Base-by-base conservation (phyloP, 1,284 basidiomycete species). In the Rhodofomes roseus region DNA sequence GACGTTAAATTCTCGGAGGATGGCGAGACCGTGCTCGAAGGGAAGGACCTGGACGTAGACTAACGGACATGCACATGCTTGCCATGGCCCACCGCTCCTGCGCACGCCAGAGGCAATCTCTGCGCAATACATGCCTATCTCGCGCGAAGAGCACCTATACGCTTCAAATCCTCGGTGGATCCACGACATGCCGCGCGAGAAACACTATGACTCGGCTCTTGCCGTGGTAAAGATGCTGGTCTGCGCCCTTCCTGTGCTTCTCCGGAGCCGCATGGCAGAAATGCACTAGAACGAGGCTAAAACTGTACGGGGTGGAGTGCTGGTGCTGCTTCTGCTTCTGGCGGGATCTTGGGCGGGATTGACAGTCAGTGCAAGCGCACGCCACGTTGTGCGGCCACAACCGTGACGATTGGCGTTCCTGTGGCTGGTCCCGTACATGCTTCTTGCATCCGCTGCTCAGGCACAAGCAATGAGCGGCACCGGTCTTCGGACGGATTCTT, bases 1-100 rank as follows among this genome's bases (percentile, higher is more conserved):
- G 93, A 94, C 66, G 85, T 95, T 53, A 89, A 84, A 67, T 90
- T 96, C 63, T 90, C 91, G 2, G 82, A 85, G 56, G 86, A 90
- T 62, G 93, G 93, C 22, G 87, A 91, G 70, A 77, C 68, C 1
- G 79, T 95, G 1, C 63, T 90, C 37, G 85, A 92, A 64, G 90
- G 91, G n/a, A 70, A 76, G 59, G 83, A 85, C 64, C 61, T 81
- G 20, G 77, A 81, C 36, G 56, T 72, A 66, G 62, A 34, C 29
- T 55, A 50, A 41, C 23, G 20, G 16, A 23, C 43, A 7, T 51
- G 31, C 20, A 50, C 46, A 4, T 40, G 22, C 1, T 22, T 20
- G 39, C 16, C n/a, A n/a, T n/a, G n/a, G n/a, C n/a, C n/a, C n/a
- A n/a, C n/a, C n/a, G n/a, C n/a, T n/a, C n/a, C n/a, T n/a, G 53